These are phyloP conservation scores for Aristolochia contorta DNA, from an alignment of 164 flowering plant genomes.

Conservation along the genomic window DNA sequence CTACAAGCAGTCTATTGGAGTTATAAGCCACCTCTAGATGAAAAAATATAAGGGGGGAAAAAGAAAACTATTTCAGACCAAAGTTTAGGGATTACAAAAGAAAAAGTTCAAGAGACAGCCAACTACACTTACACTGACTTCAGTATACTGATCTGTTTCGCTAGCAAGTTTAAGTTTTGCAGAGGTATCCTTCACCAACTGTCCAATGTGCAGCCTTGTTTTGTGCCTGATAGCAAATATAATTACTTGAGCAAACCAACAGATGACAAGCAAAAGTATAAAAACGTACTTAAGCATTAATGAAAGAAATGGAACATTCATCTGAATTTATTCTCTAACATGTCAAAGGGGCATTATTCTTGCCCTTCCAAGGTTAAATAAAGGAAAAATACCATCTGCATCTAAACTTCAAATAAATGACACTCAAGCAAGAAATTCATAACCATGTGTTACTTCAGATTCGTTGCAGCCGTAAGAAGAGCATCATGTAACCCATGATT, in stretches of 20 bases:
- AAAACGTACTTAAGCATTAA: background rate
- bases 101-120: too few species aligned
- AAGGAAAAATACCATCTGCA: too few species aligned
- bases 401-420: background rate
- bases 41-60: too few species aligned
- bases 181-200: constrained; percentile 60
- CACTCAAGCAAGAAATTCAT: background rate
- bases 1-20: too few species aligned
- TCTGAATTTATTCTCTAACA: too few species aligned
- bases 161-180: constrained; percentile 59
- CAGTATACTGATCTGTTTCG: constrained; percentile 44
- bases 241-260: background rate
- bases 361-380: too few species aligned
- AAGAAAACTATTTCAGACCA: too few species aligned
- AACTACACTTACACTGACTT: constrained; percentile 45
- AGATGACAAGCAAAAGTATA: background rate
- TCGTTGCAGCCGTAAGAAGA: too few species aligned
- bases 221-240: constrained; percentile 32
- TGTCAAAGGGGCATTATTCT: background rate
- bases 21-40: too few species aligned
- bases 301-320: background rate
- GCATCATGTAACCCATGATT: too few species aligned
- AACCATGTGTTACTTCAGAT: too few species aligned
- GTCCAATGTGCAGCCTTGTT: constrained; percentile 49
- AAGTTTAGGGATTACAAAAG: too few species aligned